Evolutionary conservation across 306 rosid species (phyloP).

Genomic region (Cucumis melo): DNA sequence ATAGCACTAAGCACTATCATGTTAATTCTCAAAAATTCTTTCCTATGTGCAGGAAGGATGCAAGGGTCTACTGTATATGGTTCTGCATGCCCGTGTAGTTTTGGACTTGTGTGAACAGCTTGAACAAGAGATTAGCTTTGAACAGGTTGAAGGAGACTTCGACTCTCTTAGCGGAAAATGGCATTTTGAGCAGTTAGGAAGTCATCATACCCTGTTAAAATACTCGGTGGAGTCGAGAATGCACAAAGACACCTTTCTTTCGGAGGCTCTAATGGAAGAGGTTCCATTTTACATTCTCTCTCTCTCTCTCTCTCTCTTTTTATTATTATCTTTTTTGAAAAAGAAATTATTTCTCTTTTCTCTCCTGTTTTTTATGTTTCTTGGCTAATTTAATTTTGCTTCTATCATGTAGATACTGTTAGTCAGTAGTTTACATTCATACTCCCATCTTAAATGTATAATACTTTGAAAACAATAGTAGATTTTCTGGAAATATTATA

Average conservation of each 20-base stretch:
- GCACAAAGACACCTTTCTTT: conserved; percentile 82
- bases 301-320: neutral
- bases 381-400: neutral
- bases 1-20: neutral
- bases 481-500: neutral
- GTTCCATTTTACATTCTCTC: conserved; percentile 11
- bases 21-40: neutral
- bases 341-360: no score
- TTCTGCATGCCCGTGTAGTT: conserved; percentile 96
- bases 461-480: neutral
- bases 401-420: neutral
- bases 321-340: neutral
- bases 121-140: conserved; percentile 81
- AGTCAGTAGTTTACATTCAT: neutral
- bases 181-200: conserved; percentile 90
- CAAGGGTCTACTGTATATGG: conserved; percentile 94
- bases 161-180: conserved; percentile 83
- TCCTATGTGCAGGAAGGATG: conserved; percentile 70
- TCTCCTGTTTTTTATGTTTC: neutral
- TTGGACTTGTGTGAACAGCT: conserved; percentile 68
- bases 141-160: conserved; percentile 93
- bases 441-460: neutral
- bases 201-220: conserved; percentile 79
- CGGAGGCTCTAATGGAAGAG: conserved; percentile 98
- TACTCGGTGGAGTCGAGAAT: conserved; percentile 92